A percentile compares a stretch with the other conserved stretches of the same genome.
Evolutionary conservation across 2,329 filamentous ascomycete species (phyloP).

Genomic region (Scedosporium minutisporum): DNA sequence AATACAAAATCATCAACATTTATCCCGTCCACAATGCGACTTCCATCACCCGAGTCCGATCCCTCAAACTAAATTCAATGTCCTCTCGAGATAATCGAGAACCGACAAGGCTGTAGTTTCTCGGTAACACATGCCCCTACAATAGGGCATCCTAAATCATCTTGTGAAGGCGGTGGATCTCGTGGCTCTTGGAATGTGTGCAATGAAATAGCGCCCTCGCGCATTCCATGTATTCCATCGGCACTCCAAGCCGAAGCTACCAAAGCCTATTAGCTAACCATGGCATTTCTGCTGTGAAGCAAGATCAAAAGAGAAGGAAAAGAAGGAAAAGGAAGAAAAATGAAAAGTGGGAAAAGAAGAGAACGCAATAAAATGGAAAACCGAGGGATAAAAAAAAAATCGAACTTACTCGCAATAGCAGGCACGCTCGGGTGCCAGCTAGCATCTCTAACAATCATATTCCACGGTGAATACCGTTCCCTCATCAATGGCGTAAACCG

Average conservation of each 20-base stretch:
- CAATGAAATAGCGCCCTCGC: neutral
- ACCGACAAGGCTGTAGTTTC: neutral
- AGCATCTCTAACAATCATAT: conserved; percentile 75
- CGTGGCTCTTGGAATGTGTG: neutral
- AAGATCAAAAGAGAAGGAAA: too few relatives aligned
- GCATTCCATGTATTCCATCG: neutral
- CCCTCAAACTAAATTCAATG: too few relatives aligned
- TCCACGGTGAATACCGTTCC: conserved; percentile 37
- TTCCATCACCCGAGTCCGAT: too few relatives aligned
- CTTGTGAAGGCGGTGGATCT: neutral
- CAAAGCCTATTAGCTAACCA: neutral
- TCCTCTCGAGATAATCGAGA: neutral
- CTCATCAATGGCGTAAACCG: neutral
- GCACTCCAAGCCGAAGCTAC: neutral
- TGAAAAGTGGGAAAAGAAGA: too few relatives aligned
- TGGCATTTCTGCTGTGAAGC: neutral
- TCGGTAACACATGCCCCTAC: neutral
- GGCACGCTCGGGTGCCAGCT: conserved; percentile 85
- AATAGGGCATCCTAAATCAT: neutral
- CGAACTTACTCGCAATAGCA: conserved; percentile 56
- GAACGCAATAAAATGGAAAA: neutral
- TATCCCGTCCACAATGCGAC: too few relatives aligned
- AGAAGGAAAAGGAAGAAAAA: too few relatives aligned
- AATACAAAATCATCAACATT: too few relatives aligned
- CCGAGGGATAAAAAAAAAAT: neutral